A percentile compares a stretch with the other conserved stretches of the same genome.
phyloP scores from a whole-genome alignment of 345 rosid species.

The Eucalyptus grandis region DNA sequence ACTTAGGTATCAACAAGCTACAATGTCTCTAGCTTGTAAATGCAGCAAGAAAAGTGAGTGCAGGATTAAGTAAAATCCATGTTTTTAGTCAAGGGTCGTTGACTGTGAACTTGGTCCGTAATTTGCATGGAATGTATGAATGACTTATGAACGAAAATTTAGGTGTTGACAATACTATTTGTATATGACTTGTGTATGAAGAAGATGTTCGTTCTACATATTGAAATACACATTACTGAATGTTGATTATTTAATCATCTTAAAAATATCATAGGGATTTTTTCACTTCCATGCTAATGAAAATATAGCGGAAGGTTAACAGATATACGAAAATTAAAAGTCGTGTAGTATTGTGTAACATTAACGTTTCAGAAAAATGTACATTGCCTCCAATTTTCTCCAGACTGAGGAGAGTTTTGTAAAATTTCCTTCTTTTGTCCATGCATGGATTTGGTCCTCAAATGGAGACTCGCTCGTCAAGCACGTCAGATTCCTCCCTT shows the following conservation, averaged over 20 bases:
- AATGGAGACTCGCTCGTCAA: not conserved
- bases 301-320: no score
- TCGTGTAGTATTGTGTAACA: not conserved
- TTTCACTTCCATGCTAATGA: not conserved
- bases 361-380: not conserved
- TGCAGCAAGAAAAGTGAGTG: not conserved
- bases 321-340: not conserved
- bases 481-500: not conserved
- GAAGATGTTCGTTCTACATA: not conserved
- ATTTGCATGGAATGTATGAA: not conserved
- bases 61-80: not conserved
- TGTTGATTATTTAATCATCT: not conserved
- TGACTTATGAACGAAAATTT: not conserved
- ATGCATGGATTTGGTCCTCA: not conserved
- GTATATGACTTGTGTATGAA: not conserved
- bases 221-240: not conserved
- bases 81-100: not conserved
- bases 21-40: not conserved
- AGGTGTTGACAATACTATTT: not conserved
- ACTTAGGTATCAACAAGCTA: not conserved
- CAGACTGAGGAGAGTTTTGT: not conserved
- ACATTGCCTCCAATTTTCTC: not conserved
- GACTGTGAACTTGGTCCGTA: not conserved
- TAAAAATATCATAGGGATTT: not conserved
- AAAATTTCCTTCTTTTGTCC: not conserved